Evolutionary conservation across 345 rosid species (phyloP), one percentile per base, ranked within the genome.

Genomic region (Syzygium grande): DNA sequence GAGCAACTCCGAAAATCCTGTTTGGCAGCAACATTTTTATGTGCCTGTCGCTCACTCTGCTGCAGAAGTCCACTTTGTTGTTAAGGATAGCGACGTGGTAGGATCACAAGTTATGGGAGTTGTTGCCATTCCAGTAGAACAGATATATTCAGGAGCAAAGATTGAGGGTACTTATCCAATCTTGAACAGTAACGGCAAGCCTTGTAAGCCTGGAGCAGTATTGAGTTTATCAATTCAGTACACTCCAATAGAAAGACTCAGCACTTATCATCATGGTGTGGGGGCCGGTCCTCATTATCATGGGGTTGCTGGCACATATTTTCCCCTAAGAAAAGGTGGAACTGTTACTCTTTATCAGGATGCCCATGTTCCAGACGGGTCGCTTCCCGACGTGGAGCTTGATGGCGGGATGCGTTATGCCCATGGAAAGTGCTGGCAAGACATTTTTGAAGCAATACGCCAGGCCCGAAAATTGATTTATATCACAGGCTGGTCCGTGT

Each of bases 401-500:
- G 98, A 94, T 87, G 73, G 87, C 9, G 98, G 96, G 85, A 89
- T 93, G 93, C 77, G 87, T 91, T 96, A 95, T 92, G 93, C 91
- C 73, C 94, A 97, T 86, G 99, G 99, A 84, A 94, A 95, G 90
- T 97, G 99, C 88, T 97, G 99, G 99, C 89, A 87, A 29, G 99
- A 95, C 89, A 97, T 97, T 87, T 95, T 93, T 93, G 93, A 93
- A 92, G 96, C 99, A 84, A 93, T 97, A 86, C 91, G 94, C 77
- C 97, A 95, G 85, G 98, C 99, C 87, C 93, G 90, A 80, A 96
- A 95, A 49, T 92, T 96, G 90, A 91, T 97, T 90, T 97, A 97
- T 89, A 96, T 97, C 85, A 94, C 98, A 17, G 99, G 99, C 43
- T 97, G 99, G 99, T 96, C 99, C 3, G 98, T 97, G 27, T 97